Base-by-base conservation (phyloP, 768 basidiomycete genomes). In the Termitomyces titanicus region DNA sequence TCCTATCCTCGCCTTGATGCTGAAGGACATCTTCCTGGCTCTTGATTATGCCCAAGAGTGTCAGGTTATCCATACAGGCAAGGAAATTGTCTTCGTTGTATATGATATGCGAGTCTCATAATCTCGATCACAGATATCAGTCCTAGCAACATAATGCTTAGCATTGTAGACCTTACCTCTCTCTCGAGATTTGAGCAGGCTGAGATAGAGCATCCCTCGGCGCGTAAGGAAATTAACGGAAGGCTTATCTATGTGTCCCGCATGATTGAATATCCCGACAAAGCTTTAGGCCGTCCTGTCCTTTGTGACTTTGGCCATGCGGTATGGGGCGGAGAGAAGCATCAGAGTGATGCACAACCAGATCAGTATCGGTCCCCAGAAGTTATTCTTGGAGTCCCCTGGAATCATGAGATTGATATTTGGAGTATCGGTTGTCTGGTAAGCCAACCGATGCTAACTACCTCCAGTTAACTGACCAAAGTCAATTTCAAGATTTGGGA, bases 401-500 rank as follows among this genome's bases (percentile, higher is more conserved):
- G 69, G 70, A 47, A 57, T 38, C 39, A 59, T 33, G 53, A 54
- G 25, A 63, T 67, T 5, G 70, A 71, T 56, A 64, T 71, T n/a
- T 71, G 70, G 68, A 70, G 63, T 53, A 33, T 68, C 24, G 70
- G 64, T 6, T 58, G 61, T 29, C 47, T 68, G 64, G 70, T 70
- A 44, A 7, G 69, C 18, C 13, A 29, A 9, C 25, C 3, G 20
- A 22, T 9, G 10, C 9, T 4, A 15, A 9, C 8, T 17, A 15
- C 15, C 5, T 47, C 8, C 17, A 35, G 13, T 42, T 22, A 24
- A 35, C 22, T 48, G 24, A 48, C 5, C 2, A 17, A 24, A 24
- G 33, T 7, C 10, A 2, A 24, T 11, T 35, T 17, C 20, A 34
- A 48, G 47, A 24, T 40, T 10, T 52, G 51, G 56, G 34, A 47